Base-by-base conservation (phyloP, 352 stramenopile genomes). In the Phytopythium chamaehyphon region DNA sequence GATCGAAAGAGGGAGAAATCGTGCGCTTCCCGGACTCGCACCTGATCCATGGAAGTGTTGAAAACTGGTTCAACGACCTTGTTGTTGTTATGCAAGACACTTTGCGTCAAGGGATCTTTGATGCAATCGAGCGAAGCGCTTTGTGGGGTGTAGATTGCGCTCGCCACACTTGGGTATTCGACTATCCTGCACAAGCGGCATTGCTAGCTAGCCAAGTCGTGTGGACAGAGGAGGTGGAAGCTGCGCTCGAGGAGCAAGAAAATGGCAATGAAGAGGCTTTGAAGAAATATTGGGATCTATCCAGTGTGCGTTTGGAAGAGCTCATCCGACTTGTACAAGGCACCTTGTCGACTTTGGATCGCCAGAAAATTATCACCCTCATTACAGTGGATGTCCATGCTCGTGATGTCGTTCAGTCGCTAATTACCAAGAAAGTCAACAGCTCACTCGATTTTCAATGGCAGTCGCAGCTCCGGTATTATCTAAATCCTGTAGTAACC, bases 321-420 rank as follows among this genome's bases (percentile, higher is more conserved):
- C 76, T 98, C 6, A 98, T 98, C 46, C 88, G 95, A 54, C 73
- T 98, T 6, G 95, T 98, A 8, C 78, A 98, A 35, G 93, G 94
- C 24, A 68, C 83, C 2, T 53, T 93, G 10, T 62, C 59, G 3
- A 52, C 48, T 0, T 52, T 93, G 2, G 74, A 90, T 42, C 86
- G 95, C 1, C 88, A 88, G 31, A 98, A 98, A 62, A 95, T 98
- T 37, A 98, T 98, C 61, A 97, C 92, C n/a, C 70, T 98, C 19
- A 98, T 98, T 59, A 98, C 93, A n/a, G 92, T 98, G 40, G 95
- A 98, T 51, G 95, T 98, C 1, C 95, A 98, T 55, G 93, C 90
- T 28, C 85, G 95, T n/a, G 95, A 98, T 57, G 90, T 98, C 12
- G 82, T 98, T 8, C 83, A 97, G 54, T 88, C 80, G 15, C 72